Evolutionary conservation across 208 protist species (phyloP), one percentile per base, ranked within the genome.

Genomic region (Wallacemonas sp.): DNA sequence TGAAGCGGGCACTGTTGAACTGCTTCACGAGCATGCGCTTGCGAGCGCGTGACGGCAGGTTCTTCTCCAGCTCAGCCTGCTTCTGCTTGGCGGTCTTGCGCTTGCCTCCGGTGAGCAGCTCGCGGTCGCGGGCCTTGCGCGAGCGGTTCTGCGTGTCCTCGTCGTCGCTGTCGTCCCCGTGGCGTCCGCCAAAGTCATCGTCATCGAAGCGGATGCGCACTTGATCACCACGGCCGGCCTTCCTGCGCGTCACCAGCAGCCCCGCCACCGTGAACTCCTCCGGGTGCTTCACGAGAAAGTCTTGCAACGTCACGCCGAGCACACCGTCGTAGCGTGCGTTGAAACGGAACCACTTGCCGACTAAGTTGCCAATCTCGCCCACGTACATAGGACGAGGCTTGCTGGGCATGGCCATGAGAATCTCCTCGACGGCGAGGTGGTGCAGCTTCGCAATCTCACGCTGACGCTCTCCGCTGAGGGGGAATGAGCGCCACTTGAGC

Each of bases 321-420:
- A 46, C 59, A 57, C 90, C 90, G 32, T 89, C 87, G 61, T 81
- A 95, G 38, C 79, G 77, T 1, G 85, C 59, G 66, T 95, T 95
- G 69, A 95, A 95, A 75, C 55, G 71, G 33, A 66, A 66, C 87
- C 90, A 95, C 73, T 87, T 92, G 26, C 90, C 90, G 45, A 95
- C 87, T 17, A 93, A 65, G 62, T 92, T 93, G 57, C 90, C 90
- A 3, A 95, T 79, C 37, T 93, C 87, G 34, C 90, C 85, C 21
- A 95, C 61, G 67, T 93, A 92, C 87, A 95, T 91, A 21, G 90
- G 90, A 1, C 64, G 63, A 12, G 79, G 84, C 27, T 74, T 68
- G 9, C 74, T 74, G 19, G 90, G 90, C 84, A 95, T 93, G 24
- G 87, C 87, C 84, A 92, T 92, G 10, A 95, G 78, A 42, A 93